Percentiles rank a stretch among this genome's conserved stretches.
phyloP scores from a whole-genome alignment of 2,329 filamentous ascomycete genomes.

The Hypoxylon sp. region DNA sequence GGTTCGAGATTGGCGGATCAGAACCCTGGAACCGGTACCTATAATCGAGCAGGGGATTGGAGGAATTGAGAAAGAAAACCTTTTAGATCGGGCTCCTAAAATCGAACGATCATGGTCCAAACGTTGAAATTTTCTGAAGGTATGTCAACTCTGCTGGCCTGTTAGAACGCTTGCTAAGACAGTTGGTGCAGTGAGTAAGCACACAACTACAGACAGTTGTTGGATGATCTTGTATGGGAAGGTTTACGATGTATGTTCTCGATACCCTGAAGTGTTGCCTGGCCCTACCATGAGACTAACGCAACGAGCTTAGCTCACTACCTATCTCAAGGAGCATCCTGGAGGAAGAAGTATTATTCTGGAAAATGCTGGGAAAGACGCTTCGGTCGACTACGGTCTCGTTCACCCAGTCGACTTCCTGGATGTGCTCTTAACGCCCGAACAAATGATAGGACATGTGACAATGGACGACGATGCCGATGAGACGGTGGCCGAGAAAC shows the following conservation, averaged over 20 bases:
- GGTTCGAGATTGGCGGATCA: not conserved
- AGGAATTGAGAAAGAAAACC: not conserved
- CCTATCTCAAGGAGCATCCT: conserved; percentile 32
- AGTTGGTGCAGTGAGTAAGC: conserved; percentile 26
- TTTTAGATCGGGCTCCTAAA: not conserved
- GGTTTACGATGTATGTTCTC: conserved; percentile 35
- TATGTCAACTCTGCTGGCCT: conserved; percentile 4
- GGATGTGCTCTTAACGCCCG: conserved; percentile 30
- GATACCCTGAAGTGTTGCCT: not conserved
- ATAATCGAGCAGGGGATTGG: not conserved
- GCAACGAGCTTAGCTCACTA: conserved; percentile 25
- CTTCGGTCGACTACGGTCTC: conserved; percentile 32
- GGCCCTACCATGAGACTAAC: not conserved
- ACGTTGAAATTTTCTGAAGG: conserved; percentile 27
- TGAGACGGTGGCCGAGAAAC: not conserved
- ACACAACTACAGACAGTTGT: conserved; percentile 32
- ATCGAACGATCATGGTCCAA: conserved; percentile 12
- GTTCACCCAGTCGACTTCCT: conserved; percentile 36
- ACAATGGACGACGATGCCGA: not conserved
- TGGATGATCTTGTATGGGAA: conserved; percentile 38
- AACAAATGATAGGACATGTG: conserved; percentile 27
- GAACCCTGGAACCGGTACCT: not conserved
- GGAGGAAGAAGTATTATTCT: conserved; percentile 35
- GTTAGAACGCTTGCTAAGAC: conserved; percentile 5
- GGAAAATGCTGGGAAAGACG: conserved; percentile 35